Percentiles rank a stretch among this genome's conserved stretches.
Evolutionary conservation across 2,329 filamentous ascomycete genomes (phyloP).

Genomic region (Paracoccidioides lutzii): DNA sequence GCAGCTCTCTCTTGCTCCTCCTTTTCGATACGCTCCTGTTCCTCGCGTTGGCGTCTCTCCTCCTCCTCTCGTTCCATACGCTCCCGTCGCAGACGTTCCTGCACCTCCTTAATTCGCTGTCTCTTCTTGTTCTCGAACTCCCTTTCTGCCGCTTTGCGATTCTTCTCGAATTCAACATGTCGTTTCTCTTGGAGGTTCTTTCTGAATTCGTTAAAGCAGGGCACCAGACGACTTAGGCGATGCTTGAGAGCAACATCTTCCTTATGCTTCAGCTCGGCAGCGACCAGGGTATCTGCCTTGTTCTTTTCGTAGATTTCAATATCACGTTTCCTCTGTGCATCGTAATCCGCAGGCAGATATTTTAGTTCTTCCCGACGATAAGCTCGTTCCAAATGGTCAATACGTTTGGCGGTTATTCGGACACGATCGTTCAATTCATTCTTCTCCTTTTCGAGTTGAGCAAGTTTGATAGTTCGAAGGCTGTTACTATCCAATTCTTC

Average conservation of each 20-base stretch:
- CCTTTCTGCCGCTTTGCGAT: slow-evolving; percentile 77
- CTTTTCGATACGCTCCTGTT: slow-evolving; percentile 64
- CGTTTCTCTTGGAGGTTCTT: slow-evolving; percentile 71
- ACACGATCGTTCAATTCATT: slow-evolving; percentile 86
- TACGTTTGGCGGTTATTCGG: slow-evolving; percentile 82
- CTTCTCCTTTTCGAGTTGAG: slow-evolving; percentile 95
- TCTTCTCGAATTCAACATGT: slow-evolving; percentile 90
- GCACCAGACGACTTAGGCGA: slow-evolving; percentile 71
- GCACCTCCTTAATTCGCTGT: slow-evolving; percentile 73
- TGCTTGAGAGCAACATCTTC: slow-evolving; percentile 89
- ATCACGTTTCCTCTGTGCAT: slow-evolving; percentile 66
- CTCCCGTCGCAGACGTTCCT: slow-evolving; percentile 71
- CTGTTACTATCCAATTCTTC: slow-evolving; percentile 79
- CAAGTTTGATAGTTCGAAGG: slow-evolving; percentile 87
- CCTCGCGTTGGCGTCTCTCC: slow-evolving; percentile 64
- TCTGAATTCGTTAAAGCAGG: slow-evolving; percentile 74
- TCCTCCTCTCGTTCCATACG: slow-evolving; percentile 73
- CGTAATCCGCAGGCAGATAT: slow-evolving; percentile 77
- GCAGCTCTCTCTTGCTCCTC: slow-evolving; percentile 78
- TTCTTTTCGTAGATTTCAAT: slow-evolving; percentile 64
- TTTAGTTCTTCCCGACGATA: slow-evolving; percentile 93
- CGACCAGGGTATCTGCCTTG: slow-evolving; percentile 64
- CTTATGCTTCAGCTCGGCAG: slow-evolving; percentile 78
- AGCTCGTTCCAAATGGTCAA: slow-evolving; percentile 93
- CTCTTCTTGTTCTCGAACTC: slow-evolving; percentile 89